Evolutionary conservation across 2,329 filamentous ascomycete species (phyloP).

Genomic region (Arthrocladium fulminans): DNA sequence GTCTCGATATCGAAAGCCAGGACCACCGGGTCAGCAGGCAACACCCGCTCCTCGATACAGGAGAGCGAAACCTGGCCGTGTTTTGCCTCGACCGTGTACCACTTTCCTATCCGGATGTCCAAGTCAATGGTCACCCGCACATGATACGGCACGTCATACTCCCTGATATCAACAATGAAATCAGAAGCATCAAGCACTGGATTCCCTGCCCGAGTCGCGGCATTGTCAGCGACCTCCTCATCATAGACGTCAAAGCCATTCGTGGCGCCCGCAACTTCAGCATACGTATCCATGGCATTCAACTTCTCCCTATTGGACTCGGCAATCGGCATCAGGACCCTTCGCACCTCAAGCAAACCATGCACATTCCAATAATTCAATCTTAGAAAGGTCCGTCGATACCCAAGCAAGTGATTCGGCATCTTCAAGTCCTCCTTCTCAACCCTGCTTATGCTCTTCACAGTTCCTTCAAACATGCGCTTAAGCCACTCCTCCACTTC

Average conservation of each 20-base stretch:
- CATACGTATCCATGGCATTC: constrained; percentile 96
- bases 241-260: constrained; percentile 94
- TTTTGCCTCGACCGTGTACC: constrained; percentile 93
- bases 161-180: constrained; percentile 95
- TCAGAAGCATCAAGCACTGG: constrained; percentile 83
- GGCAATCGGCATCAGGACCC: constrained; percentile 77
- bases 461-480: constrained; percentile 69
- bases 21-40: constrained; percentile 90
- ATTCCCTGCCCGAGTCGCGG: constrained; percentile 46
- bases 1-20: constrained; percentile 99
- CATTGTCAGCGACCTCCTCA: constrained; percentile 71
- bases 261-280: constrained; percentile 70
- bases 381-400: constrained; percentile 78
- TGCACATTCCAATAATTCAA: constrained; percentile 78
- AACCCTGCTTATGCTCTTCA: constrained; percentile 67
- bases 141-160: constrained; percentile 99
- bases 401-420: constrained; percentile 92
- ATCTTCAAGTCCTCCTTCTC: constrained; percentile 91
- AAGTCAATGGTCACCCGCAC: constrained; percentile 97
- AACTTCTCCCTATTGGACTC: constrained; percentile 95
- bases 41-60: constrained; percentile 77
- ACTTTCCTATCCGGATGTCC: constrained; percentile 91
- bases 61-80: constrained; percentile 77
- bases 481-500: constrained; percentile 93
- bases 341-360: constrained; percentile 76